phyloP scores from a whole-genome alignment of 176 grass and related monocot genomes.

The Coix lacrymajobi region DNA sequence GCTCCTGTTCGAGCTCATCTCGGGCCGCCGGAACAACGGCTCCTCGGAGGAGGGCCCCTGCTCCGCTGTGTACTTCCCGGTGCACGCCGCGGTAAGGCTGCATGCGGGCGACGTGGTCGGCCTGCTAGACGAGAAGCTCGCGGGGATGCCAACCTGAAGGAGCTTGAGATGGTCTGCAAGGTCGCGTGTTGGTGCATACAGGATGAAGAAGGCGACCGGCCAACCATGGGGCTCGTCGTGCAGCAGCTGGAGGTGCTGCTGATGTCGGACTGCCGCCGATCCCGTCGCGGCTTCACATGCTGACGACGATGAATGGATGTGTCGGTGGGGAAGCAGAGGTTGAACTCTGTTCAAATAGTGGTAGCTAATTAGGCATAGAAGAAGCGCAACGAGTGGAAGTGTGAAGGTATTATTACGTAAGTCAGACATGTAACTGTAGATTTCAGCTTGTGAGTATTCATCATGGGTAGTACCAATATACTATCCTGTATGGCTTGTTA shows the following conservation, averaged over 20 bases:
- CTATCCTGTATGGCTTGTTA: not conserved
- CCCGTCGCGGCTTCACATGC: conserved; percentile 35
- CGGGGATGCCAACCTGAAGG: conserved; percentile 24
- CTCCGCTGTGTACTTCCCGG: conserved; percentile 37
- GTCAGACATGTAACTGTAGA: not conserved
- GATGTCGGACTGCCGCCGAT: conserved; percentile 32
- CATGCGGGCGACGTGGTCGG: conserved; percentile 28
- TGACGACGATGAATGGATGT: conserved; percentile 17
- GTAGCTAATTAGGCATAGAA: not conserved
- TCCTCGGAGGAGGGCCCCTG: not conserved
- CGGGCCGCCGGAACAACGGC: conserved; percentile 40
- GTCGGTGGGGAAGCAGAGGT: not conserved
- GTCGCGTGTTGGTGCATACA: conserved; percentile 53
- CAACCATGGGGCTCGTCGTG: conserved; percentile 51
- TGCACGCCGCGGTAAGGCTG: conserved; percentile 33
- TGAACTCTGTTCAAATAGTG: not conserved
- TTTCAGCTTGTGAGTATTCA: not conserved
- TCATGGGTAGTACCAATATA: not conserved
- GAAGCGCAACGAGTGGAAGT: not conserved
- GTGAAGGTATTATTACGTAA: not conserved
- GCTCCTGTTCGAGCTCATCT: conserved; percentile 48
- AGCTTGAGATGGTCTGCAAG: conserved; percentile 45
- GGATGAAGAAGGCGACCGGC: conserved; percentile 35
- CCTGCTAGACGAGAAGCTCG: conserved; percentile 47
- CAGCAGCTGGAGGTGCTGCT: conserved; percentile 46